These are phyloP conservation scores for Takakia lepidozioides DNA, from an alignment of 225 moss, liverwort and hornwort species.

Conservation along the genomic window DNA sequence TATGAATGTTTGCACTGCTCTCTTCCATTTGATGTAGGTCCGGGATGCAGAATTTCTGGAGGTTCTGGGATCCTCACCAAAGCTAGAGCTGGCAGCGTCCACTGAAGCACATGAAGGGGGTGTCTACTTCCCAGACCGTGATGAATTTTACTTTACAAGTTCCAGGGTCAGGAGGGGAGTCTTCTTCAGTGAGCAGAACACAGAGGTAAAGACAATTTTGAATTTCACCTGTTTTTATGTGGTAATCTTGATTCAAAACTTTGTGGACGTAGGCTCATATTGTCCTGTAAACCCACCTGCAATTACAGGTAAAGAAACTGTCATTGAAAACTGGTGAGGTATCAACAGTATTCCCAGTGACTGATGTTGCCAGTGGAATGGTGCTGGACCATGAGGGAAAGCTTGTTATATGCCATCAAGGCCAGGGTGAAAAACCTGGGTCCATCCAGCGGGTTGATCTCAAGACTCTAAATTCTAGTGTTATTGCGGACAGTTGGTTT, in stretches of 20 bases:
- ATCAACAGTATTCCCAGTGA: constrained; percentile 37
- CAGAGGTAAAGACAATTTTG: too few species aligned
- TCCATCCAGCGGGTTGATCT: constrained; percentile 55
- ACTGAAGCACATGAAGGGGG: constrained; percentile 69
- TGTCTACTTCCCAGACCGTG: constrained; percentile 46
- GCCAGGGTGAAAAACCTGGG: constrained; percentile 29
- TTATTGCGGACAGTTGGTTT: constrained; percentile 72
- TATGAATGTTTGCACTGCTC: too few species aligned
- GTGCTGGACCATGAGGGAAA: constrained; percentile 43
- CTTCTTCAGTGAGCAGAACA: too few species aligned
- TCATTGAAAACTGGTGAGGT: constrained; percentile 38
- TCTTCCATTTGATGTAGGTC: too few species aligned
- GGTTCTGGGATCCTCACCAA: constrained; percentile 46
- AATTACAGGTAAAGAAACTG: constrained; percentile 44
- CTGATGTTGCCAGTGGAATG: constrained; percentile 67
- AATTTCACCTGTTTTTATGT: too few species aligned
- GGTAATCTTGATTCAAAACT: too few species aligned
- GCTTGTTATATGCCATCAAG: constrained; percentile 64
- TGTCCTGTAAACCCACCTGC: too few species aligned
- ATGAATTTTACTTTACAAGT: constrained; percentile 56
- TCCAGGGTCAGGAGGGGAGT: too few species aligned
- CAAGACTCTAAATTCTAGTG: constrained; percentile 21
- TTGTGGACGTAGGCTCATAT: too few species aligned
- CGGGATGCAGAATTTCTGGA: constrained; percentile 53
- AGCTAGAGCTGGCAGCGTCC: constrained; percentile 28